phyloP scores from a whole-genome alignment of 768 basidiomycete species.

The Clavaria fumosa region DNA sequence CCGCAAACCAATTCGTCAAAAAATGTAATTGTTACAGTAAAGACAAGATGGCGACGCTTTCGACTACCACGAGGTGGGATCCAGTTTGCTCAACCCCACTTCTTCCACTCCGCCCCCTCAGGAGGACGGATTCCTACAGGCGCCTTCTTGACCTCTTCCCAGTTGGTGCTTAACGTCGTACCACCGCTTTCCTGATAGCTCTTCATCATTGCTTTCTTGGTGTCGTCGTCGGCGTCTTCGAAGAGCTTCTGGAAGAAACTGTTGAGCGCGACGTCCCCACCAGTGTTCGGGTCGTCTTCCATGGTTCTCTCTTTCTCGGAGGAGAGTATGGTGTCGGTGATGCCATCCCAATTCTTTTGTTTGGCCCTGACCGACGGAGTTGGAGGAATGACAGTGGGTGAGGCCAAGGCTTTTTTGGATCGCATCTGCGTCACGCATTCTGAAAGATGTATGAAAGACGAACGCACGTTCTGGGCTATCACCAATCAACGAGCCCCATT shows the following conservation, averaged over 20 bases:
- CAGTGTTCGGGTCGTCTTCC: slow-evolving; percentile 77
- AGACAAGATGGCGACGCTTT: background rate
- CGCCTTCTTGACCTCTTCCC: slow-evolving; percentile 70
- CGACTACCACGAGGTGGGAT: no score
- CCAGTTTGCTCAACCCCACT: no score
- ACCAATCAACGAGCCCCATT: slow-evolving; percentile 67
- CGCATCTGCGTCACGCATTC: no score
- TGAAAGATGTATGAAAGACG: no score
- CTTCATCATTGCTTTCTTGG: slow-evolving; percentile 94
- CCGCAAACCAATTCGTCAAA: no score
- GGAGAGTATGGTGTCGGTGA: slow-evolving; percentile 51
- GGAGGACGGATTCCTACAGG: slow-evolving; percentile 72
- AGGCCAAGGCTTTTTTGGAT: no score
- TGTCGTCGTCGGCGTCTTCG: slow-evolving; percentile 80
- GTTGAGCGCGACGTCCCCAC: slow-evolving; percentile 79
- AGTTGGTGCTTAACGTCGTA: slow-evolving; percentile 90
- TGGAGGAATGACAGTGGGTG: slow-evolving; percentile 10
- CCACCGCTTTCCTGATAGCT: slow-evolving; percentile 91
- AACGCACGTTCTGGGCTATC: slow-evolving; percentile 62
- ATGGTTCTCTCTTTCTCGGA: slow-evolving; percentile 53
- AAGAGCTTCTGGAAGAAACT: slow-evolving; percentile 87
- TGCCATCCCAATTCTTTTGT: slow-evolving; percentile 82
- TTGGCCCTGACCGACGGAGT: slow-evolving; percentile 26
- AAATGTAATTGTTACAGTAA: no score
- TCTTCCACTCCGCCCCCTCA: slow-evolving; percentile 69